Conservation (phyloP, 192 early-diverging fungal genomes). For the Spinellus fusiger region DNA sequence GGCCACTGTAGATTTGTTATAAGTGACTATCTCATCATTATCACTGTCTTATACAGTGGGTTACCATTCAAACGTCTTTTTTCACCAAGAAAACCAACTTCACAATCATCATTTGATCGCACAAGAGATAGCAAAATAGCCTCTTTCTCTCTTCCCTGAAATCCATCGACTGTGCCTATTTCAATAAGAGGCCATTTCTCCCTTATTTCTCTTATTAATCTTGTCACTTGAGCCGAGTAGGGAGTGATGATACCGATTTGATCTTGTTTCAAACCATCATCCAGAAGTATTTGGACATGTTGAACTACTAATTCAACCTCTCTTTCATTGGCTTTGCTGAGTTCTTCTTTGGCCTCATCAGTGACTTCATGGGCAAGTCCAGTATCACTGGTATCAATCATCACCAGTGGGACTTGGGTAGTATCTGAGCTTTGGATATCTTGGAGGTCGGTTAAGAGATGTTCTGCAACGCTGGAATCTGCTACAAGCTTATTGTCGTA, state of each 20-base stretch:
- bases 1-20: conserved; percentile 45
- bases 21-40: neutral
- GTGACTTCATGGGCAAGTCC: conserved; percentile 37
- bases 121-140: conserved; percentile 78
- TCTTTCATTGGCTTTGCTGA: conserved; percentile 69
- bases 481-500: conserved; percentile 67
- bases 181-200: conserved; percentile 59
- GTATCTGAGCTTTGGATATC: conserved; percentile 55
- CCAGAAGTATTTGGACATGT: conserved; percentile 59
- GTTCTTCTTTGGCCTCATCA: conserved; percentile 32
- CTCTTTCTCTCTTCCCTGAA: conserved; percentile 90
- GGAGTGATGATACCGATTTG: conserved; percentile 87
- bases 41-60: neutral
- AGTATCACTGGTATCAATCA: conserved; percentile 63
- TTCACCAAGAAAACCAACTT: conserved; percentile 83
- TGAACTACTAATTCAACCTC: conserved; percentile 62
- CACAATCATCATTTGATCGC: conserved; percentile 65
- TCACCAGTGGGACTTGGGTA: conserved; percentile 52
- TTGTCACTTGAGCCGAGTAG: conserved; percentile 74
- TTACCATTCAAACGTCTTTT: conserved; percentile 75
- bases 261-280: conserved; percentile 49
- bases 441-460: conserved; percentile 59
- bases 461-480: conserved; percentile 54
- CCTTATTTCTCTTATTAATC: conserved; percentile 43
- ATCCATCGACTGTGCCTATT: conserved; percentile 83